Evolutionary conservation across 1,139 yeast species (phyloP).

Genomic region (Pichia sp.): DNA sequence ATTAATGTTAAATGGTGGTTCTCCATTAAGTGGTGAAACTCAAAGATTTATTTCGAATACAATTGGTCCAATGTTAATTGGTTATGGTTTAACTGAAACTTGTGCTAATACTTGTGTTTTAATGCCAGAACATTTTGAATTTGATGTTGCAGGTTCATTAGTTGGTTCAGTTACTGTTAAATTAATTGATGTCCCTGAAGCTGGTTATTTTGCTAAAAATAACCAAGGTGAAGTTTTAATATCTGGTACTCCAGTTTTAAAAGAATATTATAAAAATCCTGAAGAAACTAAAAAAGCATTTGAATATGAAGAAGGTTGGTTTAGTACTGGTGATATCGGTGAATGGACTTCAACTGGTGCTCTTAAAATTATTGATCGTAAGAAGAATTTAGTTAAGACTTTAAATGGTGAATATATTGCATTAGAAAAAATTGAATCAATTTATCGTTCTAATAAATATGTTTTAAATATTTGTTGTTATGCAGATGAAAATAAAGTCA

Average conservation of each 20-base stretch:
- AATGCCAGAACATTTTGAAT: conserved; percentile 59
- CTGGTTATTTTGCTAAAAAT: conserved; percentile 86
- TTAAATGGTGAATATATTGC: conserved; percentile 97
- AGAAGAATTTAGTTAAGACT: conserved; percentile 94
- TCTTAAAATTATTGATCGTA: conserved; percentile 83
- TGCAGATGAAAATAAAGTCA: conserved; percentile 80
- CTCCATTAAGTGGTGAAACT: conserved; percentile 83
- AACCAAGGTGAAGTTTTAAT: conserved; percentile 90
- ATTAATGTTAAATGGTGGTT: conserved; percentile 83
- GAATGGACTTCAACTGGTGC: conserved; percentile 84
- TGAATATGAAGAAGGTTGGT: conserved; percentile 83
- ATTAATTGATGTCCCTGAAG: conserved; percentile 85
- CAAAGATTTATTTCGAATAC: conserved; percentile 73
- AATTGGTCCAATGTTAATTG: conserved; percentile 84
- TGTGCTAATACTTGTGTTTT: conserved; percentile 79
- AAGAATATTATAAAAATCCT: conserved; percentile 77
- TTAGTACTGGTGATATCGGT: conserved; percentile 95
- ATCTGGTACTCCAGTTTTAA: conserved; percentile 65
- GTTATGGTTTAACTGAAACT: conserved; percentile 97
- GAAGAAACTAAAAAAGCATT: conserved; percentile 76
- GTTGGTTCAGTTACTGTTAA: conserved; percentile 82
- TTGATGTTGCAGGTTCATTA: conserved; percentile 75
- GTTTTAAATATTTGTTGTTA: conserved; percentile 85
- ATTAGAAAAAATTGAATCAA: conserved; percentile 81
- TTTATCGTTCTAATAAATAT: conserved; percentile 74